Base-by-base conservation (phyloP, 208 protist species). In the Endotrypanum monterogeii region DNA sequence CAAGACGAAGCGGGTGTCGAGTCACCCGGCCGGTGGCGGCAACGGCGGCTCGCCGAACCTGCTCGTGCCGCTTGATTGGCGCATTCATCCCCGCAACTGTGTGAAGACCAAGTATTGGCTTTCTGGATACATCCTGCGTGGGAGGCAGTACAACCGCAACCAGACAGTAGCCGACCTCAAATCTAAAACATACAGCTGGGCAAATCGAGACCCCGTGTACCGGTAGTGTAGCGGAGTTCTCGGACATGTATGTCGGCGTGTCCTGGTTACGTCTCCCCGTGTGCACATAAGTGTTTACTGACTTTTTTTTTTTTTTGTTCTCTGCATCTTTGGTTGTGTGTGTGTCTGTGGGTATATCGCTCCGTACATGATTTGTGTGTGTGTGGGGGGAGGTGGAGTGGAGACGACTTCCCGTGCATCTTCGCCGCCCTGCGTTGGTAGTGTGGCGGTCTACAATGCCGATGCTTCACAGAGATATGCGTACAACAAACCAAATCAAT, bases 81-180 rank as follows among this genome's bases (percentile, higher is more conserved):
- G 91, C 69, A 85, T 95, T 50, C 90, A 98, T 72, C 94, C 91
- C 25, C 83, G 90, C 16, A 98, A 95, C 76, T 81, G 74, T 30
- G 93, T 95, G n/a, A 95, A 95, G 79, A 89, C 91, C 39, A 98
- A 98, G 85, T 96, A 95, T 71, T 98, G 94, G 94, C 90, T 98
- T 14, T 98, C 94, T 1, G 94, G 94, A 28, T 98, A 98, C 82
- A 94, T 95, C 60, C 82, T 98, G 14, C 90, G 91, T 28, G 94
- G 94, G 18, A 77, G 94, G 37, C 91, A 96, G 79, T 96, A 98
- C 82, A 94, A 94, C 77, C 80, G 86, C 30, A 85, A 84, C 55
- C 91, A 94, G 56, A 94, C 90, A 3, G 84, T 93, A n/a, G 91
- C 94, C 18, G 94, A 98, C 63, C 83, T 96, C 74, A 96, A 94